phyloP scores from a whole-genome alignment of 306 rosid species.

The Inga laurina region DNA sequence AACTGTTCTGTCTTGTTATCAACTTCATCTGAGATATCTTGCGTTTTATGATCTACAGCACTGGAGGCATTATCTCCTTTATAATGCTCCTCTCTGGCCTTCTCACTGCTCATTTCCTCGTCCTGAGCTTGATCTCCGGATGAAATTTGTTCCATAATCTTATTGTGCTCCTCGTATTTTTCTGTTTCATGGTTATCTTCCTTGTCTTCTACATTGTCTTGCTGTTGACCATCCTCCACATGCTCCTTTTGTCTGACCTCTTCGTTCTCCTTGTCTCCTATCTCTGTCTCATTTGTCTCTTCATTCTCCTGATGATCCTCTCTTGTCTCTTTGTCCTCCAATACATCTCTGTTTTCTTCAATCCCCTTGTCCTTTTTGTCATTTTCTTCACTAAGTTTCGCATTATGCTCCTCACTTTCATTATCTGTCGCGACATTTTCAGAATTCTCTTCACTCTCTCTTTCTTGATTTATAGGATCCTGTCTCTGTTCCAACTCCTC shows the following conservation, averaged over 20 bases:
- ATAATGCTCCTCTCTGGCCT: slow-evolving; percentile 51
- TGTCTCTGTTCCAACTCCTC: slow-evolving; percentile 33
- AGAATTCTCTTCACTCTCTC: slow-evolving; percentile 33
- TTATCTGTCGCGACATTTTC: slow-evolving; percentile 29
- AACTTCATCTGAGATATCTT: slow-evolving; percentile 29
- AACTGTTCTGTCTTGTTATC: slow-evolving; percentile 41
- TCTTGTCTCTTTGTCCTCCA: slow-evolving; percentile 24
- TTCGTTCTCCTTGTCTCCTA: slow-evolving; percentile 26
- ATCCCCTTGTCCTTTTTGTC: slow-evolving; percentile 31
- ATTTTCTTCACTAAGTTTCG: slow-evolving; percentile 30
- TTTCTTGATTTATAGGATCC: slow-evolving; percentile 35
- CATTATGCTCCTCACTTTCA: slow-evolving; percentile 31
- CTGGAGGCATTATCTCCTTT: slow-evolving; percentile 63
- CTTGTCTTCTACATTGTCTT: slow-evolving; percentile 27
- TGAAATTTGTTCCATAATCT: slow-evolving; percentile 40
- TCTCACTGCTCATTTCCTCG: slow-evolving; percentile 41
- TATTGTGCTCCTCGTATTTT: slow-evolving; percentile 43
- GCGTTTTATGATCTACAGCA: slow-evolving; percentile 51
- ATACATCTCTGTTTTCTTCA: slow-evolving; percentile 31
- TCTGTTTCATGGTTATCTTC: slow-evolving; percentile 34
- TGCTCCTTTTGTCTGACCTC: slow-evolving; percentile 36
- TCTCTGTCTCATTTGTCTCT: slow-evolving; percentile 32
- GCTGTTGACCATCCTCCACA: slow-evolving; percentile 23
- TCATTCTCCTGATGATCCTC: slow-evolving; percentile 29
- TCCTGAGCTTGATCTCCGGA: slow-evolving; percentile 43